A percentile compares a stretch with the other conserved stretches of the same genome.
Evolutionary conservation across 441 rosid genomes (phyloP).

Genomic region (Populus trichocarpa): DNA sequence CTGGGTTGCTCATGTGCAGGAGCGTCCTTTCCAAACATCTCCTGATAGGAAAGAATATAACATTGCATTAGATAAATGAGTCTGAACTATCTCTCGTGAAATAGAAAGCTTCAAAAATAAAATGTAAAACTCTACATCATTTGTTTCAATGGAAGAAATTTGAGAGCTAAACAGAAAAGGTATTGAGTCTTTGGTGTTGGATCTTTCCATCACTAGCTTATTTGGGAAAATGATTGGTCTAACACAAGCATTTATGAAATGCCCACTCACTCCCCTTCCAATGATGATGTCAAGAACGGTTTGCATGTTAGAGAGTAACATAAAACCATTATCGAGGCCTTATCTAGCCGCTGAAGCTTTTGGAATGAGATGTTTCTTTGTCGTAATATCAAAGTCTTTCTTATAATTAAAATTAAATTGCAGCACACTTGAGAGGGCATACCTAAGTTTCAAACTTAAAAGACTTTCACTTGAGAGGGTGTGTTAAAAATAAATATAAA

Average conservation of each 20-base stretch:
- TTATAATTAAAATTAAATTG: no score
- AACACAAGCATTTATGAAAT: background rate
- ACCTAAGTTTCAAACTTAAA: no score
- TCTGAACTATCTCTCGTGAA: background rate
- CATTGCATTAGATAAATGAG: slow-evolving; percentile 4
- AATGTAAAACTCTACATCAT: background rate
- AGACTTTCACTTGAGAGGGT: no score
- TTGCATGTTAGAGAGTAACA: background rate
- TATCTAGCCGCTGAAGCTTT: no score
- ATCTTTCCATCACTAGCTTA: background rate
- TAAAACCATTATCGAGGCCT: no score
- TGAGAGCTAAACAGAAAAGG: background rate
- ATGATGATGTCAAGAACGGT: background rate
- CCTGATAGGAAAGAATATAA: slow-evolving; percentile 40
- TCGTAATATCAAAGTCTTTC: no score
- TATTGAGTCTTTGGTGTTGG: background rate
- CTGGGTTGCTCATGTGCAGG: slow-evolving; percentile 64
- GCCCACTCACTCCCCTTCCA: background rate
- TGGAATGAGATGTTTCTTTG: no score
- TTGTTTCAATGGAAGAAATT: background rate
- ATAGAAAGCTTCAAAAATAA: slow-evolving; percentile 1
- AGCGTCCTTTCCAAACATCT: slow-evolving; percentile 98
- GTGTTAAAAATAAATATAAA: no score
- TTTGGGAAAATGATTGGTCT: background rate
- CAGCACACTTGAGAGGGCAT: no score